Base-by-base conservation (phyloP, 208 protist species). In the Strigomonas culicis region DNA sequence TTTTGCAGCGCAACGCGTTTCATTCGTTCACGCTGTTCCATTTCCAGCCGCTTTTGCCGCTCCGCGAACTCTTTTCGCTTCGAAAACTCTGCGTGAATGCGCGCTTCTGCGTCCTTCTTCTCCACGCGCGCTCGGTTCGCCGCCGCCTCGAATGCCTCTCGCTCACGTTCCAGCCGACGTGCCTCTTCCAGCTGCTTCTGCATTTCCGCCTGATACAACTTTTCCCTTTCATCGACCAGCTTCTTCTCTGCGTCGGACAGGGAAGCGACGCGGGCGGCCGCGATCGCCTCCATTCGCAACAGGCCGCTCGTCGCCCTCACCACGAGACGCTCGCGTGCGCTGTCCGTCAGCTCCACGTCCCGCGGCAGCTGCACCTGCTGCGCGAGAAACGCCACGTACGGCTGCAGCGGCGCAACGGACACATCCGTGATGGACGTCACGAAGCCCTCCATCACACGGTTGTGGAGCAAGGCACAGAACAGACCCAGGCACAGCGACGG, bases 41-140 rank as follows among this genome's bases (percentile, higher is more conserved):
- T 53, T 41, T 72, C 77, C 47, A 63, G 30, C 7, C 32, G 57
- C 22, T 59, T 21, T n/a, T 59, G 21, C 22, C 41, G 30, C 31
- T 36, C 55, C 24, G 4, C n/a, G 31, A 13, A 32, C 31, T 43
- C 31, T 4, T 4, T 32, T 62, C 21, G 11, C 21, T n/a, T 44
- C 57, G 21, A 8, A 2, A 64, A 50, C 50, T 77, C 73, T 34
- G 73, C 75, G 13, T 66, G 60, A 27, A 84, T 47, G 11, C 27
- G 28, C 36, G 53, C 56, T 0, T 77, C 44, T 64, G 72, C 39
- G n/a, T 70, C 53, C 1, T 36, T 43, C 28, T 52, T 68, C 47
- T 50, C 27, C n/a, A 51, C 4, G 24, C 36, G 36, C 39, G 4
- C 8, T 68, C 67, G 17, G 2, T 28, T 36, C 24, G 27, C 47